Conservation (phyloP, 2,329 filamentous ascomycete species). For the Blastomyces emzantsi region DNA sequence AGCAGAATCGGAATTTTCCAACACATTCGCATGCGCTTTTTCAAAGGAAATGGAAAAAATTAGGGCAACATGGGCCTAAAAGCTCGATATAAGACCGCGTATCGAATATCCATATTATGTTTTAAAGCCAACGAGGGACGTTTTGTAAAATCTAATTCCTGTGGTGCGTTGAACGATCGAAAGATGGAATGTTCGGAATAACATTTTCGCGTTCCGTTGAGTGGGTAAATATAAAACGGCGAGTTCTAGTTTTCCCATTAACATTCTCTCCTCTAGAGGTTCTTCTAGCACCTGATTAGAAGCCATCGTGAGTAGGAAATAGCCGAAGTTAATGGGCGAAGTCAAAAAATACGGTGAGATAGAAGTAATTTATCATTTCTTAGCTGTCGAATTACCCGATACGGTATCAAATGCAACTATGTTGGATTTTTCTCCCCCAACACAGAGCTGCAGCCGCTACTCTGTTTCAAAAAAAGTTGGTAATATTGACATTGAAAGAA, state of each 20-base stretch:
- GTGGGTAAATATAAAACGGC: too few relatives aligned
- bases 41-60: background rate
- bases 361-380: too few relatives aligned
- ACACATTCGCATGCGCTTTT: background rate
- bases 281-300: too few relatives aligned
- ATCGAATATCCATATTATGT: background rate
- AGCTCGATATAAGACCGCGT: background rate
- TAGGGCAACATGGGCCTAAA: background rate
- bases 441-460: background rate
- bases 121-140: background rate
- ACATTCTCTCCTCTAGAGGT: too few relatives aligned
- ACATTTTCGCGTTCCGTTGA: background rate
- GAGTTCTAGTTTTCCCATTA: too few relatives aligned
- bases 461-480: background rate
- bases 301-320: too few relatives aligned
- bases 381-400: too few relatives aligned
- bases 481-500: background rate
- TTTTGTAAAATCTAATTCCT: background rate
- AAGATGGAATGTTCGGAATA: background rate
- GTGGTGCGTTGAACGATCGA: background rate
- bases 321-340: too few relatives aligned
- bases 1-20: too few relatives aligned
- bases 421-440: too few relatives aligned
- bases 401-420: too few relatives aligned
- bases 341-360: too few relatives aligned